phyloP scores from a whole-genome alignment of 2,329 filamentous ascomycete genomes.

The Aspergillus viridinutans region DNA sequence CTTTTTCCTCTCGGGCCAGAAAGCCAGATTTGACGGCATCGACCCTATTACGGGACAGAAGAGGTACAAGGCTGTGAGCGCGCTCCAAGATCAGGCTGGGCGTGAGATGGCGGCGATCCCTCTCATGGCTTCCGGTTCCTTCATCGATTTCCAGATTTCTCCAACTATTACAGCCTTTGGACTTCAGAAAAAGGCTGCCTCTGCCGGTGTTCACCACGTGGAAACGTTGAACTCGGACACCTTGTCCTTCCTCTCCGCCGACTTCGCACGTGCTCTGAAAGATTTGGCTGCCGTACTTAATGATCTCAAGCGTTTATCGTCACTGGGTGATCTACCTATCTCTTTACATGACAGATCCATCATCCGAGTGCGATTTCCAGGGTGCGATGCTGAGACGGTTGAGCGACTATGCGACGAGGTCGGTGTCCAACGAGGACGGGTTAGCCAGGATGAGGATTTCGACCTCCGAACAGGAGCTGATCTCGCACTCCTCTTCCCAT shows the following conservation, averaged over 20 bases:
- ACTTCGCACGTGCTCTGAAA: constrained; percentile 82
- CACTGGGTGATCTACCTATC: constrained; percentile 79
- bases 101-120: constrained; percentile 59
- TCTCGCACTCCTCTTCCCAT: constrained; percentile 79
- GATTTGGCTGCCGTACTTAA: constrained; percentile 75
- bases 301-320: constrained; percentile 73
- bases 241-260: constrained; percentile 76
- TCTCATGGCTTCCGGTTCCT: constrained; percentile 64
- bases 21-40: constrained; percentile 78
- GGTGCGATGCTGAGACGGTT: constrained; percentile 78
- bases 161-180: constrained; percentile 85
- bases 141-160: constrained; percentile 81
- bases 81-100: constrained; percentile 67
- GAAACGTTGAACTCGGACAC: constrained; percentile 76
- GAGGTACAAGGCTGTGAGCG: constrained; percentile 72
- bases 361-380: constrained; percentile 81
- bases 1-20: constrained; percentile 87
- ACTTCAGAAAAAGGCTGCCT: constrained; percentile 26
- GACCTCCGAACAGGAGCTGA: constrained; percentile 62
- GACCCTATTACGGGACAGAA: constrained; percentile 66
- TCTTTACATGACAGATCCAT: constrained; percentile 63
- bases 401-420: constrained; percentile 82
- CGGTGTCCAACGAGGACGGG: constrained; percentile 72
- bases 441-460: constrained; percentile 76
- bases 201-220: constrained; percentile 33